A percentile compares a stretch with the other conserved stretches of the same genome.
phyloP scores from a whole-genome alignment of 2,329 filamentous ascomycete genomes.

The Ascochyta koolunga region DNA sequence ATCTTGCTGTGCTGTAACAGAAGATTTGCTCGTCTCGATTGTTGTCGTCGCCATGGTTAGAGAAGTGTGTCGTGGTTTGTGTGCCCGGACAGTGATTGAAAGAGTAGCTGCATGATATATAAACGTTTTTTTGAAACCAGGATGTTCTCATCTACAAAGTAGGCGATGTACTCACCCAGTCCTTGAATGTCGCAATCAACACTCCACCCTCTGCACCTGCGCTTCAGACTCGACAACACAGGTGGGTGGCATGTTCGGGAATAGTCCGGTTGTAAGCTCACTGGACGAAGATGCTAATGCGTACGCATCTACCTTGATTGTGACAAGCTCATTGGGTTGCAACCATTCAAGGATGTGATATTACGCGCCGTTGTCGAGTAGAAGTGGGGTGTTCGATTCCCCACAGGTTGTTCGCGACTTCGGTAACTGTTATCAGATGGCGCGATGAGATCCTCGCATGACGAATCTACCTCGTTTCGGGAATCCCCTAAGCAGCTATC shows the following conservation, averaged over 20 bases:
- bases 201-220: not conserved
- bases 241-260: not conserved
- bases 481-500: not conserved
- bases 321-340: constrained; percentile 1
- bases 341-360: not conserved
- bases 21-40: constrained; percentile 13
- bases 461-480: constrained; percentile 18
- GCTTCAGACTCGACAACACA: not conserved
- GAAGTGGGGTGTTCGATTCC: constrained; percentile 10
- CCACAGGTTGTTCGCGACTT: constrained; percentile 8
- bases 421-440: constrained; percentile 25
- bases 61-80: not conserved
- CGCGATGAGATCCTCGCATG: constrained; percentile 29
- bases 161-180: not conserved
- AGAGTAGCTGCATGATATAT: not conserved
- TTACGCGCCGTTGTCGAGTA: not conserved
- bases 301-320: not conserved
- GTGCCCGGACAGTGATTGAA: not conserved
- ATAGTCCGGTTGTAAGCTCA: not conserved
- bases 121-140: not conserved
- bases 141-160: not conserved
- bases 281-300: not conserved
- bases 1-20: constrained; percentile 12
- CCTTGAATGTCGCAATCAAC: constrained; percentile 3
- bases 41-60: constrained; percentile 29